Evolutionary conservation across 2,329 filamentous ascomycete species (phyloP).

Genomic region (Diaporthe sp.): DNA sequence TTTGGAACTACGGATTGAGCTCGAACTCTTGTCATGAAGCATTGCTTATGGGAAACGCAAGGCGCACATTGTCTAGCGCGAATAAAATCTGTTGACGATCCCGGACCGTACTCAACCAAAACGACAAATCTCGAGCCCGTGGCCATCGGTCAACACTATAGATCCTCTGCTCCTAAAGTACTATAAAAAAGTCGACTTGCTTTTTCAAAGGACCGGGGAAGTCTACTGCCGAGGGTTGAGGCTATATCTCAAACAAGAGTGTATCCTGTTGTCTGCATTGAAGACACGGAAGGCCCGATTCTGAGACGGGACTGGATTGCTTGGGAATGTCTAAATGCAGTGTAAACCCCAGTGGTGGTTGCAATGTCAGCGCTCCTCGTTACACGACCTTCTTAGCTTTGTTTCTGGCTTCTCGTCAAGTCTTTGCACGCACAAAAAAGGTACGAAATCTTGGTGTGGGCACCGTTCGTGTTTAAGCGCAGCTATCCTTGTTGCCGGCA

Average conservation of each 20-base stretch:
- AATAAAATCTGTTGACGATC: not conserved
- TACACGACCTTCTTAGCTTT: not conserved
- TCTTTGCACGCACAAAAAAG: not conserved
- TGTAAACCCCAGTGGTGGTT: not conserved
- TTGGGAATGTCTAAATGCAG: not conserved
- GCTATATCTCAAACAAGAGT: not conserved
- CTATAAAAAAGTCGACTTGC: not conserved
- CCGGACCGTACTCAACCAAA: not conserved
- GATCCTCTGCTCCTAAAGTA: not conserved
- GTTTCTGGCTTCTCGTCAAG: not conserved
- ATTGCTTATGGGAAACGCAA: too few species aligned
- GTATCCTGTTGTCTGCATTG: not conserved
- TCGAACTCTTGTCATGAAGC: not conserved
- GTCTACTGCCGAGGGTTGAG: not conserved
- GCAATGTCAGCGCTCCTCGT: not conserved
- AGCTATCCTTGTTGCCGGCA: not conserved
- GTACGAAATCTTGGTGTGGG: not conserved
- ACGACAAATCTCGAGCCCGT: not conserved
- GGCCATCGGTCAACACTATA: not conserved
- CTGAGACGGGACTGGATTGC: not conserved
- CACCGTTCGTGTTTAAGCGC: not conserved
- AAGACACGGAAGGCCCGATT: not conserved
- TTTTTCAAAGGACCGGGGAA: not conserved
- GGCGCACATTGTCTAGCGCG: not conserved
- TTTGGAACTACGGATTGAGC: not conserved